phyloP scores from a whole-genome alignment of 208 protist genomes.

The Angomonas deanei region DNA sequence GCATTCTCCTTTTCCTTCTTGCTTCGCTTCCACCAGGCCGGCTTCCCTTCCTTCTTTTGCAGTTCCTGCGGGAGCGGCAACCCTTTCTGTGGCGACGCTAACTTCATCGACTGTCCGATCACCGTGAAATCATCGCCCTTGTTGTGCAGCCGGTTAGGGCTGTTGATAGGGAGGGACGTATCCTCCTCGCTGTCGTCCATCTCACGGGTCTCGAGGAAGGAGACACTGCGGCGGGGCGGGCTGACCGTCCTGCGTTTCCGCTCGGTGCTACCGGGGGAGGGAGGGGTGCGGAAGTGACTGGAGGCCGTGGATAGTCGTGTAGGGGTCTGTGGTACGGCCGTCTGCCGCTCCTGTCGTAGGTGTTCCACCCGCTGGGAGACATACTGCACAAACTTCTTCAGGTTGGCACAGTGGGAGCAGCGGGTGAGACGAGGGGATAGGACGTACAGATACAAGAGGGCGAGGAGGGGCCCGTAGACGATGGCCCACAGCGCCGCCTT shows the following conservation, averaged over 20 bases:
- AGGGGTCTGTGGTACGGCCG: not conserved
- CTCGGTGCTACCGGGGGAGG: too few species aligned
- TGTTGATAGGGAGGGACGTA: not conserved
- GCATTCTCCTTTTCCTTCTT: not conserved
- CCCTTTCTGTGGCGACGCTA: not conserved
- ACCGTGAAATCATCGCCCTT: not conserved
- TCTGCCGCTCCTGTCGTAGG: not conserved
- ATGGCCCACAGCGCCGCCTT: conserved; percentile 2
- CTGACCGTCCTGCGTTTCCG: too few species aligned
- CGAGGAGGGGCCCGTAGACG: not conserved
- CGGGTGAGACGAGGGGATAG: not conserved
- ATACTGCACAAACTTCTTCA: not conserved
- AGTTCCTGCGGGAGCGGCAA: not conserved
- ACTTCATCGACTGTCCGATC: not conserved
- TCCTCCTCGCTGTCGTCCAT: not conserved
- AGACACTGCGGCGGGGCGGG: not conserved
- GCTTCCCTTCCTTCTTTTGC: too few species aligned
- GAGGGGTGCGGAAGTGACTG: not conserved
- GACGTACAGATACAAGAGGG: not conserved
- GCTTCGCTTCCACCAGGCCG: not conserved
- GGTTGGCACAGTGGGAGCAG: not conserved
- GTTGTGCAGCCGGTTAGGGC: not conserved
- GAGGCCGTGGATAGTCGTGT: not conserved
- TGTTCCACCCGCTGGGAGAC: not conserved
- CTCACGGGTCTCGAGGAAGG: not conserved